Evolutionary conservation across 106 monocot genomes (phyloP).

Genomic region (Dendrobium chrysotoxum): DNA sequence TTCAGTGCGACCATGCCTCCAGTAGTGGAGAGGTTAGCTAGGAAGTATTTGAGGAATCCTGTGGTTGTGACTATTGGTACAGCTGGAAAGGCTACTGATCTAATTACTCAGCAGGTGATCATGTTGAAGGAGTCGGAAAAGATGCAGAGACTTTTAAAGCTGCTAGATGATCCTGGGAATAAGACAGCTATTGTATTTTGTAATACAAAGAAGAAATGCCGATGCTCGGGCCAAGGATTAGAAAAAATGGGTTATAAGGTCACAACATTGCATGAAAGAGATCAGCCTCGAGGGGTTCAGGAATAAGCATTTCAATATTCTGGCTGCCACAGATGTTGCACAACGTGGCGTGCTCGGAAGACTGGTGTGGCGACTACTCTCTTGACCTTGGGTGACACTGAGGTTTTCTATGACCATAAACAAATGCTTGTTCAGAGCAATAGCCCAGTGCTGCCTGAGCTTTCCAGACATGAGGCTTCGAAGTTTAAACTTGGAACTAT

Average conservation of each 20-base stretch:
- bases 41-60: conserved; percentile 91
- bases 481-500: conserved; percentile 89
- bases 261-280: conserved; percentile 80
- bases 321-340: conserved; percentile 94
- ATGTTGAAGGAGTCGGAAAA: conserved; percentile 94
- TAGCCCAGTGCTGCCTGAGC: conserved; percentile 84
- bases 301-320: conserved; percentile 76
- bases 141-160: conserved; percentile 64
- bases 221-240: conserved; percentile 83
- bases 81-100: conserved; percentile 90
- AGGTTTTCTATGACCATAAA: conserved; percentile 94
- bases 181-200: conserved; percentile 94
- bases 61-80: conserved; percentile 97
- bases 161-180: conserved; percentile 80
- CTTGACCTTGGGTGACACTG: conserved; percentile 73
- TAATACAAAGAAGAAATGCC: conserved; percentile 91
- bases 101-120: conserved; percentile 86
- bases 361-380: conserved; percentile 91
- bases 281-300: conserved; percentile 94
- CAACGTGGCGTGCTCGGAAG: conserved; percentile 93
- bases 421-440: conserved; percentile 98
- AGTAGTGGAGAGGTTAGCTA: conserved; percentile 85
- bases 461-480: conserved; percentile 88
- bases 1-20: conserved; percentile 98
- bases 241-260: conserved; percentile 79